Conservation (phyloP, 176 grass and related monocot species). For the Secale cereale region DNA sequence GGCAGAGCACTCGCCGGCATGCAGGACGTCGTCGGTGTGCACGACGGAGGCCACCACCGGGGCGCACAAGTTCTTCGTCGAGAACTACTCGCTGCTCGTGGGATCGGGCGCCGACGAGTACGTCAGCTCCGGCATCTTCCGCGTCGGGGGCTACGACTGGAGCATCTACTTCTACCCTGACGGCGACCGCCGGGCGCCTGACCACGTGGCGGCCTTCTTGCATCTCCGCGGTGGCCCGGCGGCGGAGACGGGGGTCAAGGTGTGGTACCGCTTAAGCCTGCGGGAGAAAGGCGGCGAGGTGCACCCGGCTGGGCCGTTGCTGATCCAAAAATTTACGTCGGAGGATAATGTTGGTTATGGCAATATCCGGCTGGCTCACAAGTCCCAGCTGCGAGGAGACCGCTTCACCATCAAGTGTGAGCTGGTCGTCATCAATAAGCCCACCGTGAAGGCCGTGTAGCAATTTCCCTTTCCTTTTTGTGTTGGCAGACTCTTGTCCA, state of each 20-base stretch:
- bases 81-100: slow-evolving; percentile 13
- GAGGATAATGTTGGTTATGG: too few species aligned
- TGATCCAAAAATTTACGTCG: not conserved
- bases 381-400: not conserved
- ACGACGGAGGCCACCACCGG: not conserved
- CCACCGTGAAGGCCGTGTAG: not conserved
- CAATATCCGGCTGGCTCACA: too few species aligned
- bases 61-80: slow-evolving; percentile 22
- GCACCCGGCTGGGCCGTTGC: not conserved
- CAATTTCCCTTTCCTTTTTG: too few species aligned
- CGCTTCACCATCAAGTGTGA: not conserved
- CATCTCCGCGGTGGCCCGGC: not conserved
- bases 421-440: not conserved
- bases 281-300: not conserved
- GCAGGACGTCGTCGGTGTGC: slow-evolving; percentile 18
- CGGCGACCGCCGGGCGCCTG: not conserved
- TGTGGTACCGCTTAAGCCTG: slow-evolving; percentile 6
- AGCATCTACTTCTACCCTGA: slow-evolving; percentile 26
- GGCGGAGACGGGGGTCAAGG: not conserved
- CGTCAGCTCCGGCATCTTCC: slow-evolving; percentile 32
- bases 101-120: slow-evolving; percentile 16
- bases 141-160: slow-evolving; percentile 29
- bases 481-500: too few species aligned
- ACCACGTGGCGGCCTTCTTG: slow-evolving; percentile 13
- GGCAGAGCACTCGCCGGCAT: not conserved